Base-by-base conservation (phyloP, 2,329 filamentous ascomycete species). In the Aspergillus terreus region DNA sequence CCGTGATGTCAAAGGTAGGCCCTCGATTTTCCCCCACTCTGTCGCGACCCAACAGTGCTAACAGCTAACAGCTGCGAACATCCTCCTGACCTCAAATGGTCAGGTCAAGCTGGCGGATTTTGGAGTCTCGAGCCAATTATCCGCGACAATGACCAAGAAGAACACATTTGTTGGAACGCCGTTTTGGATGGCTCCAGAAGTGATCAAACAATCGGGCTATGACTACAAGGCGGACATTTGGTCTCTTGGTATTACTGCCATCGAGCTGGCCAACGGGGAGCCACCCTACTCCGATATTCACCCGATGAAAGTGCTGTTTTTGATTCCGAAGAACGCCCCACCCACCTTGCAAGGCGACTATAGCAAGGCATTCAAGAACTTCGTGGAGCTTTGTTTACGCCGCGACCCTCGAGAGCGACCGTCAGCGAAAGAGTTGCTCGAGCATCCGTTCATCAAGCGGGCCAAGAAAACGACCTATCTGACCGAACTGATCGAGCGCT, bases 121-220 rank as follows among this genome's bases (percentile, higher is more conserved):
- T 74, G 92, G 92, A 52, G 94, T 99, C 6, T 96, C 92, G 1
- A 92, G 92, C 25, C 94, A 97, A 73, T 81, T 97, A 19, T 95
- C 92, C 9, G 92, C 92, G 6, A 99, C 92, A 46, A 97, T 97
- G 92, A 96, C 92, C 56, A 97, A 97, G 80, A 97, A 97, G 77
- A 97, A 97, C 69, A 97, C 92, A 0, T 99, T 97, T 70, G 92
- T 99, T 30, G 94, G 94, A 32, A 97, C 92, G 0, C 92, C 94
- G 1, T 99, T 97, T 70, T 99, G 94, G 94, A 99, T 99, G 92
- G 92, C 94, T 2, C 92, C 92, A 10, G 92, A 99, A 74, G 92
- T 97, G 50, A 99, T 99, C 71, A 96, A 96, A 75, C 92, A 99
- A 71, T 95, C 91, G 52, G 92, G 92, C 45, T 96, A 97, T 76